A percentile compares a stretch with the other conserved stretches of the same genome.
Conservation (phyloP, 768 basidiomycete species). For the Chiua virens region DNA sequence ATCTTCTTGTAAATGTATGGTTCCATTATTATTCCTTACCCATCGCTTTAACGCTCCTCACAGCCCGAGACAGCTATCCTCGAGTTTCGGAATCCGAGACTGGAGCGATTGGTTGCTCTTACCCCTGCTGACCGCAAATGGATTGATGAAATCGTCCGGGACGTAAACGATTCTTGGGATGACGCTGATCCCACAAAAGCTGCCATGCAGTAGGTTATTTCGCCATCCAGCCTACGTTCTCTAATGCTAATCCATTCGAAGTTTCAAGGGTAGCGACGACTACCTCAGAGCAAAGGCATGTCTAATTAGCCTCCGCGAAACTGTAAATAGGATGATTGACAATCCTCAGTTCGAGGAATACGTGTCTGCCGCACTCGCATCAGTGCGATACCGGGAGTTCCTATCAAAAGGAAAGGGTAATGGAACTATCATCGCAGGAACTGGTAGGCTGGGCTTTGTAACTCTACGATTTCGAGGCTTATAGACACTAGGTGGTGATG, state of each 20-base stretch:
- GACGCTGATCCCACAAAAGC: constrained; percentile 57
- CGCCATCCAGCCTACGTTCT: neutral
- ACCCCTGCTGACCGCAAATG: constrained; percentile 95
- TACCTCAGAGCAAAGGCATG: constrained; percentile 82
- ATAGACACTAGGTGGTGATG: constrained; percentile 45
- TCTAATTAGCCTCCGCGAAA: neutral
- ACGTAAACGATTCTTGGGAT: constrained; percentile 82
- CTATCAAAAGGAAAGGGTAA: constrained; percentile 61
- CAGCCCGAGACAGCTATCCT: constrained; percentile 85
- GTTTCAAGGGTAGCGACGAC: constrained; percentile 95
- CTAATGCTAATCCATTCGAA: constrained; percentile 29
- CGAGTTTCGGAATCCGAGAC: constrained; percentile 80
- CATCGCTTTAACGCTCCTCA: neutral
- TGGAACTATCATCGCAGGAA: constrained; percentile 67
- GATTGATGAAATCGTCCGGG: constrained; percentile 92
- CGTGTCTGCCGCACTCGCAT: constrained; percentile 80
- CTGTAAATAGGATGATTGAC: neutral
- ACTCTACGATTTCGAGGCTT: constrained; percentile 17
- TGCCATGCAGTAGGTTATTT: constrained; percentile 61
- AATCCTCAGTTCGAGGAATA: constrained; percentile 81
- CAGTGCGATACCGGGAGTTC: constrained; percentile 90
- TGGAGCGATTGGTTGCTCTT: constrained; percentile 76
- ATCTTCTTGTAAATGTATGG: constrained; percentile 82
- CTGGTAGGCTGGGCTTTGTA: constrained; percentile 34
- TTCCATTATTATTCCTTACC: neutral